These are phyloP conservation scores for Mucor piriformis DNA, from an alignment of 371 early-diverging fungal genomes.

Conservation along the genomic window DNA sequence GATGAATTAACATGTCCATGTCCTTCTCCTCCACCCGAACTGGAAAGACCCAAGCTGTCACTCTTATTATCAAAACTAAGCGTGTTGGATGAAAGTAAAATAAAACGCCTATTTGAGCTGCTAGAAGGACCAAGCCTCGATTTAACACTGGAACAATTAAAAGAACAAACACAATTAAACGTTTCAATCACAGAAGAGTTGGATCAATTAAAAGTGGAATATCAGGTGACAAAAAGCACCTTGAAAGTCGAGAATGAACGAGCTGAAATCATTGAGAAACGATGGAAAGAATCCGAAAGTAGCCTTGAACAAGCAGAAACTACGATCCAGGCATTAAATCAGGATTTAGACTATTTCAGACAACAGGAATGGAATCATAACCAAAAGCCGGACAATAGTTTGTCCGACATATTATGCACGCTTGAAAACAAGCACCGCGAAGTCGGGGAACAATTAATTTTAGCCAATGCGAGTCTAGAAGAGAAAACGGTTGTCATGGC, in stretches of 20 bases:
- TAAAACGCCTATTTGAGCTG: background rate
- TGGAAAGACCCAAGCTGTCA: background rate
- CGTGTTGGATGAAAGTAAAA: background rate
- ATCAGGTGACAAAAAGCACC: slow-evolving; percentile 9
- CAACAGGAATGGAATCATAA: slow-evolving; percentile 20
- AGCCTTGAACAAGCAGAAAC: slow-evolving; percentile 41
- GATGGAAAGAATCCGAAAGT: slow-evolving; percentile 36
- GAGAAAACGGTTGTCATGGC: background rate
- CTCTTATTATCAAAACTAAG: background rate
- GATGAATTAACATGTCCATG: slow-evolving; percentile 10
- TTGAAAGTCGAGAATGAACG: slow-evolving; percentile 27
- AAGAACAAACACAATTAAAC: background rate
- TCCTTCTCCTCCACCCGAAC: slow-evolving; percentile 5
- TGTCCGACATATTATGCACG: slow-evolving; percentile 5
- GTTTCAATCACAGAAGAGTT: slow-evolving; percentile 9
- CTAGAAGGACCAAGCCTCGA: background rate
- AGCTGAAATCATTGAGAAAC: slow-evolving; percentile 28
- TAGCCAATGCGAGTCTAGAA: background rate
- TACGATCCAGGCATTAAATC: slow-evolving; percentile 35
- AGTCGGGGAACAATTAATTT: background rate
- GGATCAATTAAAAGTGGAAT: slow-evolving; percentile 15
- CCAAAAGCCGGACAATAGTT: slow-evolving; percentile 13
- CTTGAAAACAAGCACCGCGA: background rate
- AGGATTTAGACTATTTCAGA: slow-evolving; percentile 28
- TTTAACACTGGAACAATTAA: background rate